Base-by-base conservation (phyloP, 371 early-diverging fungal species). In the Saksenaea oblongispora region DNA sequence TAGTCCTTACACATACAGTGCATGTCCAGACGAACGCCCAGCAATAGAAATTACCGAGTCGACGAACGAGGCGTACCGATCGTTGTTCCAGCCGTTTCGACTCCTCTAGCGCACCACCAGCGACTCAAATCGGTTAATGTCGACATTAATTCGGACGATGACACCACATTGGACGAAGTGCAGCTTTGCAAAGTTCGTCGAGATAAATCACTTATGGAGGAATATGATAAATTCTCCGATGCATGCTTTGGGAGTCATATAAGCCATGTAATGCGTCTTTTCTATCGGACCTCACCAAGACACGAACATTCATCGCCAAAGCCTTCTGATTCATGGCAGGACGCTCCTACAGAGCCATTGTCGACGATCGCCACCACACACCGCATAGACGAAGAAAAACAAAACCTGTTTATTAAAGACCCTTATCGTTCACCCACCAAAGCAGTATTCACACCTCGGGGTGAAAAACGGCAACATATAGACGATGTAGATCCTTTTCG, bases 11-110 rank as follows among this genome's bases (percentile, higher is more conserved):
- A 47, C 17, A 47, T 9, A 47, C 5, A 22, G 22, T 17, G 0
- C 3, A 47, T 47, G 51, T 47, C 51, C 51, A 47, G 51, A 47
- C n/a, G 51, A 47, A 47, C 51, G 24, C 51, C 51, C 22, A 47
- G 51, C 51, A 47, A 47, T 22, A n/a, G 51, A 47, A 47, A 47
- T 22, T 47, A 47, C 24, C 17, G 51, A 22, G 66, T 75, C 15
- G 79, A 74, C 54, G 61, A 28, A 22, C 57, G 63, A 28, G 69
- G 61, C 9, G 59, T 63, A 22, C 63, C 69, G 41, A 54, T 63
- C 34, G 69, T 63, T 7, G 34, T 63, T 37, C 37, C 58, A 18
- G 37, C 56, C 13, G 22, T 54, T 27, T n/a, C 34, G 2, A 54
- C 62, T 11, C 54, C 36, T 2, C 18, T 27, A 35, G 31, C 18